Percentiles rank a stretch among this genome's conserved stretches.
These are phyloP conservation scores for Claviceps quebecensis DNA, from an alignment of 2,329 filamentous ascomycete genomes.

Conservation along the genomic window DNA sequence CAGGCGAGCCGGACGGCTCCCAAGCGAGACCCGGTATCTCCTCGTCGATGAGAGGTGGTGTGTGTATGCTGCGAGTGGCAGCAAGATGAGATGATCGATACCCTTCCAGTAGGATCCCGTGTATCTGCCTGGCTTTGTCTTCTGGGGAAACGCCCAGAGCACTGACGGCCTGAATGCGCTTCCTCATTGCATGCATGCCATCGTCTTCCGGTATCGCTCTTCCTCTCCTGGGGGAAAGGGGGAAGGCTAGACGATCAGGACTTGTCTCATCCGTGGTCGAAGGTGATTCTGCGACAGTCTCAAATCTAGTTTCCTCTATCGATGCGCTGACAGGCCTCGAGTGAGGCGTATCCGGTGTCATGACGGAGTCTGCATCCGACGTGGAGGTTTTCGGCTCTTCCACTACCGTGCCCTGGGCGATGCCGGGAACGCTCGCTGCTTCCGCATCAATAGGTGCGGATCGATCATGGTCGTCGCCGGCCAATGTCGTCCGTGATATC, in stretches of 20 bases:
- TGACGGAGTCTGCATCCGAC: conserved; percentile 2
- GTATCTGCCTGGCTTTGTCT: conserved; percentile 60
- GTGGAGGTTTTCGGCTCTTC: background rate
- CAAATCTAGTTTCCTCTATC: conserved; percentile 21
- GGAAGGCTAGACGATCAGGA: conserved; percentile 21
- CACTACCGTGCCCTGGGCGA: conserved; percentile 9
- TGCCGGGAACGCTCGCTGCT: conserved; percentile 15
- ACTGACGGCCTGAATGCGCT: conserved; percentile 56
- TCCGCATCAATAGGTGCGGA: conserved; percentile 8
- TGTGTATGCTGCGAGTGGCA: conserved; percentile 2
- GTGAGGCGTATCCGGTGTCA: conserved; percentile 13
- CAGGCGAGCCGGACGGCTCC: conserved; percentile 28
- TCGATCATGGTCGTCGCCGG: conserved; percentile 19
- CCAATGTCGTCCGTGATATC: conserved; percentile 27
- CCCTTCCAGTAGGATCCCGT: conserved; percentile 54
- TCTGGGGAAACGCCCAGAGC: conserved; percentile 39
- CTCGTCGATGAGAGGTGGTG: conserved; percentile 7
- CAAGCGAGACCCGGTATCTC: conserved; percentile 14
- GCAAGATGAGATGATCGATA: conserved; percentile 32
- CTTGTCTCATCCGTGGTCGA: conserved; percentile 11
- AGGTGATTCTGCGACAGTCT: conserved; percentile 13
- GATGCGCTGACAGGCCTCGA: conserved; percentile 20
- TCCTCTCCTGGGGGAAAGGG: conserved; percentile 16
- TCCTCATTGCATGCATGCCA: conserved; percentile 56
- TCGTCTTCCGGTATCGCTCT: conserved; percentile 56